Base-by-base conservation (phyloP, 176 grass and related monocot species). In the barley (Hordeum vulgare) region DNA sequence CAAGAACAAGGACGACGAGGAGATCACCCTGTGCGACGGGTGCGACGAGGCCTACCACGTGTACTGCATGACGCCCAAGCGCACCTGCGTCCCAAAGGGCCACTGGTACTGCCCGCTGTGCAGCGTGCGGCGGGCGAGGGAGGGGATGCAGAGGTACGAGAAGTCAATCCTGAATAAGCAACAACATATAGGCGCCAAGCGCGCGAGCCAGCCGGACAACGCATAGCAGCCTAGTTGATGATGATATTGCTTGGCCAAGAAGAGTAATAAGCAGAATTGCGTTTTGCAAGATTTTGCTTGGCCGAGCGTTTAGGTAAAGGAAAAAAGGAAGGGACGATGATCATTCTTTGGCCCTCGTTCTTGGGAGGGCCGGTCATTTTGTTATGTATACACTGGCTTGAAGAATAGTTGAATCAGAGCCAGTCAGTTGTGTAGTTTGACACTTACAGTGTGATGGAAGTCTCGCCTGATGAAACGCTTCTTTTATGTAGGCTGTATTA, bases 11-110 rank as follows among this genome's bases (percentile, higher is more conserved):
- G 89, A 96, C 31, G 96, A 99, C 29, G 87, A 94, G 11, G 81
- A 89, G 33, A 96, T 79, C 69, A 88, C 95, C 3, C 29, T 99
- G 47, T 96, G 96, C 42, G 96, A 99, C 89, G 87, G 85, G 37
- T 99, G 96, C 11, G 96, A 99, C 42, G 93, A 96, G 49, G 93
- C 91, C 17, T 94, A 96, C 54, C 96, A 96, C 83, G 83, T 84
- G 51, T 96, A 99, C 72, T 96, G 96, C 85, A 96, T 89, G 91
- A 87, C 86, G 24, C 96, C 93, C 6, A 81, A 76, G 24, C 89
- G 65, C 13, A 82, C 80, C 20, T 56, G 77, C 11, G 58, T 99
- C 45, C 96, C 96, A 5, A 94, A 87, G 53, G 96, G 96, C 17
- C 34, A 65, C 18, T 99, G 96, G 96, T 96, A 83, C 26, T 99